A percentile compares a stretch with the other conserved stretches of the same genome.
Conservation (phyloP, 495 filamentous ascomycete genomes). For the Terfezia claveryi region DNA sequence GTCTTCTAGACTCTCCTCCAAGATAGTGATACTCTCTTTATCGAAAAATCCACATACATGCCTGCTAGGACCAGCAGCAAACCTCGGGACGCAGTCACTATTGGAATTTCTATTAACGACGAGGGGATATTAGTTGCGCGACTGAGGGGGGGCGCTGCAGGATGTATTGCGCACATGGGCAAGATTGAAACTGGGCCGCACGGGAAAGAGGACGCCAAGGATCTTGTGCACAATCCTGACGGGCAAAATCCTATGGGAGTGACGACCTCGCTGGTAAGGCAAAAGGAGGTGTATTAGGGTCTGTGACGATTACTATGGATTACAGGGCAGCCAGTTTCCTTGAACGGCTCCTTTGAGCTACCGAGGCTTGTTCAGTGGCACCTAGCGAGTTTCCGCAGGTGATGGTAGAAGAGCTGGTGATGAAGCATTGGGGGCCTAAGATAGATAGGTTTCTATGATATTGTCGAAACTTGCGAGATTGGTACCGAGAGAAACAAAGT, state of each 20-base stretch:
- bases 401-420: slow-evolving; percentile 51
- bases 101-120: slow-evolving; percentile 47
- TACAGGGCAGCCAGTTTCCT: slow-evolving; percentile 55
- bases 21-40: slow-evolving; percentile 42
- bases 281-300: slow-evolving; percentile 58
- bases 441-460: slow-evolving; percentile 74
- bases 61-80: slow-evolving; percentile 43
- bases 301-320: slow-evolving; percentile 72
- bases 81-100: slow-evolving; percentile 45
- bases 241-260: slow-evolving; percentile 76
- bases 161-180: slow-evolving; percentile 56
- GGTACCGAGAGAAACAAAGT: slow-evolving; percentile 66
- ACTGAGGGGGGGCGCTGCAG: slow-evolving; percentile 41
- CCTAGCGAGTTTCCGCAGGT: slow-evolving; percentile 75
- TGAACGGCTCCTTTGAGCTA: slow-evolving; percentile 50
- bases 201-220: slow-evolving; percentile 49
- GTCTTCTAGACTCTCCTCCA: slow-evolving; percentile 42
- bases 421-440: slow-evolving; percentile 38
- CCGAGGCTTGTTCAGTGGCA: slow-evolving; percentile 54
- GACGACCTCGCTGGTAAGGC: slow-evolving; percentile 43
- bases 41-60: slow-evolving; percentile 60
- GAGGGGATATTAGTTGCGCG: slow-evolving; percentile 32
- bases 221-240: slow-evolving; percentile 69
- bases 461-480: slow-evolving; percentile 58
- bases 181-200: slow-evolving; percentile 48